Evolutionary conservation across 2,329 filamentous ascomycete species (phyloP), one percentile per base, ranked within the genome.

Genomic region (Chaetomiaceae sp.): DNA sequence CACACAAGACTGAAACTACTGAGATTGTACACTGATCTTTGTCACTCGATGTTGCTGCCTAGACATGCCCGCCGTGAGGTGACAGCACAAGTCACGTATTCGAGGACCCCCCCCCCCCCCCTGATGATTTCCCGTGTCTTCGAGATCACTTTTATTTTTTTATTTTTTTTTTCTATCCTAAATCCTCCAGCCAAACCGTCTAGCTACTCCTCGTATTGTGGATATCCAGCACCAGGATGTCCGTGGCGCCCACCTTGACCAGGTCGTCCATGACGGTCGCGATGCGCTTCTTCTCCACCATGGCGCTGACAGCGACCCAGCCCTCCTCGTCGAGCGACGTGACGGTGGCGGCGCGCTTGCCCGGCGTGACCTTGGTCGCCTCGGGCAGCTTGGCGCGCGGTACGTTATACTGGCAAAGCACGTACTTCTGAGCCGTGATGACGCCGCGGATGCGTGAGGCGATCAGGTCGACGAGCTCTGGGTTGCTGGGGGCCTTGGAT

Each of bases 341-440:
- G 62, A 97, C 80, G 2, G 92, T 97, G 2, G 94, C 89, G 2
- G 94, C 91, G 46, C 94, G 87, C 75, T 94, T 96, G 57, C 94
- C 94, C 0, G 94, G 94, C 0, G 94, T 96, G 67, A 97, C 88
- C 62, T 80, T 80, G 42, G 79, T 82, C 8, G 88, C 91, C 29
- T 76, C 74, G 7, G 76, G 65, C 52, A 99, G 81, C 49, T 81
- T 80, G 43, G 72, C 68, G 56, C 91, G 84, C 62, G 88, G 80
- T 54, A 97, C 82, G 73, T 99, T 99, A 79, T 97, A 99, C 67
- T 95, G 90, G 76, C 94, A 97, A 27, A 97, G 82, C 25, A 97
- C 90, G 67, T 88, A 97, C 71, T 84, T 86, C 74, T 99, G 90
- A 9, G 94, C 94, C 37, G 90, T 92, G 67, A 99, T 97, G 58